Evolutionary conservation across 2,329 filamentous ascomycete species (phyloP).

Genomic region (Talaromyces rugulosus): DNA sequence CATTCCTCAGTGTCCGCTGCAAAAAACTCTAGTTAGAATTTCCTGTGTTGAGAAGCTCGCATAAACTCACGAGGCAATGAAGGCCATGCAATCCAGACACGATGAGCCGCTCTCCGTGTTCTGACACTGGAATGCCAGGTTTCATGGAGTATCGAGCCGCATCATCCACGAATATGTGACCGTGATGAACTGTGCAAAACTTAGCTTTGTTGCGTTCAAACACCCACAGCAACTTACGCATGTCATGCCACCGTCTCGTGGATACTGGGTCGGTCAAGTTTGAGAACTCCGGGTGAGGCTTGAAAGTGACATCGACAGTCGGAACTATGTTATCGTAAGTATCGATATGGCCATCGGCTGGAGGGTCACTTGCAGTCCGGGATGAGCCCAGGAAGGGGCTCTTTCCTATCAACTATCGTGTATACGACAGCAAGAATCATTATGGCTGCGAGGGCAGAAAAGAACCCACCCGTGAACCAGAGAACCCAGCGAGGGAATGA

Average conservation of each 20-base stretch:
- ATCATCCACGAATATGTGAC: conserved; percentile 6
- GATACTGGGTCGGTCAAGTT: conserved; percentile 3
- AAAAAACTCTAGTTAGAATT: not conserved
- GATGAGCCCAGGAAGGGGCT: not conserved
- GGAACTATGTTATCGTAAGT: conserved; percentile 1
- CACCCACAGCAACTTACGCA: not conserved
- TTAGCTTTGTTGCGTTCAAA: not conserved
- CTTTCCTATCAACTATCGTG: not conserved
- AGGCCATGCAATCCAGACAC: conserved; percentile 6
- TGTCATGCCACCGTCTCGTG: conserved; percentile 1
- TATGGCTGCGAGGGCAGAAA: not conserved
- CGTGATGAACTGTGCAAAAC: not conserved
- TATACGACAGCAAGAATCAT: not conserved
- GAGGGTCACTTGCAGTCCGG: not conserved
- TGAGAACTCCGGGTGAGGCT: conserved; percentile 7
- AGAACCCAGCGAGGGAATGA: not conserved
- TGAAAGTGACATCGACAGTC: not conserved
- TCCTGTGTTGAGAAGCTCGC: not conserved
- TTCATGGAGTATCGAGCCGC: conserved; percentile 3
- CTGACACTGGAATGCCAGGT: conserved; percentile 4
- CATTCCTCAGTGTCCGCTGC: conserved; percentile 1
- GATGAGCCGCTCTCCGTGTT: conserved; percentile 3
- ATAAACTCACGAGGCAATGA: conserved; percentile 5
- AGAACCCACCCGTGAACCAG: not conserved
- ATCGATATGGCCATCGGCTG: not conserved